Evolutionary conservation across 2,329 filamentous ascomycete species (phyloP).

Genomic region (Passalora sequoiae): DNA sequence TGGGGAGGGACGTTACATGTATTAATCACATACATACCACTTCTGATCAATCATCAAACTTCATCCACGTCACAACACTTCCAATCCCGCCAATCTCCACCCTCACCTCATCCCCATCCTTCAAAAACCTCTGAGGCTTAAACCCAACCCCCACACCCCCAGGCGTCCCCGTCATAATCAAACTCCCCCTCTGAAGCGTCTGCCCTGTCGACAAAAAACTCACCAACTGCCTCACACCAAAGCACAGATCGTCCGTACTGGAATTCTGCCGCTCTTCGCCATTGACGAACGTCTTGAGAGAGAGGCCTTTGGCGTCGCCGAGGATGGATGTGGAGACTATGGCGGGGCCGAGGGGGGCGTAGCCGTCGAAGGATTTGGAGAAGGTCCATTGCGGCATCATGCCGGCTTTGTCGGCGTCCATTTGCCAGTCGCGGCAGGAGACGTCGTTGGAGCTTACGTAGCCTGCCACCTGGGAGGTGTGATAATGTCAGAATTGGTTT

Average conservation of each 20-base stretch:
- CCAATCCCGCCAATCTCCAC: conserved; percentile 32
- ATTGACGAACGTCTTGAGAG: conserved; percentile 47
- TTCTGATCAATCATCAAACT: too few species aligned
- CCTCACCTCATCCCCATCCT: conserved; percentile 32
- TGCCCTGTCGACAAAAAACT: conserved; percentile 33
- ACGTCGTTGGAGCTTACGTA: conserved; percentile 74
- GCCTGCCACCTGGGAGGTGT: too few species aligned
- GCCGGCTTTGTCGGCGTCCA: conserved; percentile 38
- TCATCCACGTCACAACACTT: conserved; percentile 28
- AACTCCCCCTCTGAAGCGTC: conserved; percentile 42
- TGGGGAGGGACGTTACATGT: too few species aligned
- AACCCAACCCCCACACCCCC: conserved; percentile 33
- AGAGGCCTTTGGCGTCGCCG: conserved; percentile 40
- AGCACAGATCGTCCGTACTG: conserved; percentile 41
- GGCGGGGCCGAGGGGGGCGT: conserved; percentile 49
- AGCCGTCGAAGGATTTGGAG: conserved; percentile 55
- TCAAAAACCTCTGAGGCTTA: conserved; percentile 27
- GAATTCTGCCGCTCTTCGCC: conserved; percentile 44
- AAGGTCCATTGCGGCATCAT: conserved; percentile 55
- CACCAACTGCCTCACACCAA: conserved; percentile 38
- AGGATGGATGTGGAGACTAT: conserved; percentile 44
- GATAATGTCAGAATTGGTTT: too few species aligned
- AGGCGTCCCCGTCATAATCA: conserved; percentile 50
- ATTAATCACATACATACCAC: too few species aligned
- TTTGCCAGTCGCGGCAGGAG: conserved; percentile 63